Percentiles rank a stretch among this genome's conserved stretches.
Conservation (phyloP, 495 filamentous ascomycete species). For the Neurospora pannonica region DNA sequence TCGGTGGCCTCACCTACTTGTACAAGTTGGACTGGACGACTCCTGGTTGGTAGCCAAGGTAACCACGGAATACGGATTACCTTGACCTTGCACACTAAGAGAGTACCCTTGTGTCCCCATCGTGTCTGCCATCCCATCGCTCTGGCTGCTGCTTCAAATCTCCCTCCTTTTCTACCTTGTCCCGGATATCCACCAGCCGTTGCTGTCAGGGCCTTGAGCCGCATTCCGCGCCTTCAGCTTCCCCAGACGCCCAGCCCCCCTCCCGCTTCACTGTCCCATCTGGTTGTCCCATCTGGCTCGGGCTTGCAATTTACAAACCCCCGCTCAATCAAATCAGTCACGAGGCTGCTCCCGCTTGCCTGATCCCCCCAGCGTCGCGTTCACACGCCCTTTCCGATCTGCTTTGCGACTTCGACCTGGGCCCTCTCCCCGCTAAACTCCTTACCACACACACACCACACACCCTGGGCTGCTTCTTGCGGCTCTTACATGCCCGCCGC, state of each 20-base stretch:
- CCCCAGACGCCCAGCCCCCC: conserved; percentile 5
- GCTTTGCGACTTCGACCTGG: conserved; percentile 10
- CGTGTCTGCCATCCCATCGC: background rate
- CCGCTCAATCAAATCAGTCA: conserved; percentile 24
- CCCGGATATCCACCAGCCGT: background rate
- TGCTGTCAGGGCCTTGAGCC: background rate
- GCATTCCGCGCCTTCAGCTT: background rate
- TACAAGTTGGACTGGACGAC: background rate
- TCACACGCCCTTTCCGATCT: conserved; percentile 1
- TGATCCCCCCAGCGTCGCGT: conserved; percentile 7
- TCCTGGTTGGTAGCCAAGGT: background rate
- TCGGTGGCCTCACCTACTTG: background rate
- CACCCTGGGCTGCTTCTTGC: conserved; percentile 16
- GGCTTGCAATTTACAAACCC: conserved; percentile 20
- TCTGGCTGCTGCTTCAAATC: background rate
- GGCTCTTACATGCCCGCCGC: conserved; percentile 22
- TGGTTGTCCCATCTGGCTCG: background rate
- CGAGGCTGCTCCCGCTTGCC: conserved; percentile 18
- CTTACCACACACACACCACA: conserved; percentile 2
- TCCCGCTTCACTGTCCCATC: conserved; percentile 9
- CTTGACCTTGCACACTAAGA: background rate
- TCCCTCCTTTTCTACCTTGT: background rate
- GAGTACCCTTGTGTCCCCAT: background rate
- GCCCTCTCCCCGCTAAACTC: conserved; percentile 3
- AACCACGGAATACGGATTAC: background rate